Base-by-base conservation (phyloP, 805 yeast species). In the Metschnikowia bowlesiae region DNA sequence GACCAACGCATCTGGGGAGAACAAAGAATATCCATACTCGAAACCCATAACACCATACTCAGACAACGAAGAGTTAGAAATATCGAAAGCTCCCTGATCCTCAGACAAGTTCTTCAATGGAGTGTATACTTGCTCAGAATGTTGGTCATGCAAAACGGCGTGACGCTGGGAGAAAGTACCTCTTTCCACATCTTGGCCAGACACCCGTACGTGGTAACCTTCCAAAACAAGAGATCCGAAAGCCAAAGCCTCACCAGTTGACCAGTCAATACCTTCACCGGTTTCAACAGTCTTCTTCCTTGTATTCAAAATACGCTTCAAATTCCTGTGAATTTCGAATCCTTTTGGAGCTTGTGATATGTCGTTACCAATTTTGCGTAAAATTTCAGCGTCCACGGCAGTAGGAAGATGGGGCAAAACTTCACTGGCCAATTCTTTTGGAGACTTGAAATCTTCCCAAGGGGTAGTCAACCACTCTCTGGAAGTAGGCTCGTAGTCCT, bases 81-180 rank as follows among this genome's bases (percentile, higher is more conserved):
- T 89, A 52, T 80, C 85, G 62, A 91, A 91, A 53, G 83, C 87
- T 64, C 89, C 96, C 73, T 90, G 97, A 59, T 82, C 81, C 60
- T 84, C 87, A 59, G 82, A 75, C 60, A 92, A 75, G 67, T 87
- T 79, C 71, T 87, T 81, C 69, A 94, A 81, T 63, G 99, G 98
- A 52, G 89, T 85, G 75, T 87, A 84, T 30, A 88, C 83, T 44
- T 75, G 74, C 73, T 91, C 97, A 44, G 87, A 84, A 49, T 82
- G 76, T 77, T 94, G 99, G 73, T 94, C 99, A 70, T 94, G 99
- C 70, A 94, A 79, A 44, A 94, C 97, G 52, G 98, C 92, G 68
- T 94, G 99, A 77, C 99, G 92, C 79, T 94, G 99, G 49, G 99
- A 94, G 82, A 94, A 92, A 38, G 99, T 94, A 79, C 99, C 99